Evolutionary conservation across 495 filamentous ascomycete genomes (phyloP), one percentile per base, ranked within the genome.

Genomic region (Cudoniella acicularis): DNA sequence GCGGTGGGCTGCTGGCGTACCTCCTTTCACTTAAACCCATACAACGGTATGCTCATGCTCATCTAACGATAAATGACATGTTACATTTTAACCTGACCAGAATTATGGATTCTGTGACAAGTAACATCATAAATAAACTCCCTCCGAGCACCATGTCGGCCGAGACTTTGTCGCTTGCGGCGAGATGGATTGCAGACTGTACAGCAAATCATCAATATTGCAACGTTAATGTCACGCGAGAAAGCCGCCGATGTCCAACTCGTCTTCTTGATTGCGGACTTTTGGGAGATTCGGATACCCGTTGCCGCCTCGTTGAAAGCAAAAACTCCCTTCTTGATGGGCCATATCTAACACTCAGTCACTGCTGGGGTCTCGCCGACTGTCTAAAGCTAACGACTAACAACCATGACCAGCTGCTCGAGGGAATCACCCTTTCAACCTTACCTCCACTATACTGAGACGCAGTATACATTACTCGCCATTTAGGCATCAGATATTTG

Each of bases 321-420:
- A 10, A 20, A 11, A 48, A 13, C 18, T 10, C 45, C 11, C 10
- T 8, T 16, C 45, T 21, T 6, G 18, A 20, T 20, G 45, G 45
- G 10, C 10, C 45, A 52, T 52, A 52, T 9, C 22, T 52, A 22
- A 52, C 49, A 52, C 49, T 52, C 6, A 52, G 49, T 20, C 49
- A 52, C 18, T 52, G 49, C 18, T 52, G 49, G 45, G 45, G 45
- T 21, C 10, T 16, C 9, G 45, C 45, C 18, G 18, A 48, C 9
- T 13, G 45, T 21, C 20, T 48, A 8, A 48, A 20, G 20, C 45
- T 48, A 17, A 48, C 45, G 18, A 48, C 45, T 11, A 17, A 48
- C 10, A 48, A 48, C 20, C 18, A 48, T 20, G 10, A 6, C 20
- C 45, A 48, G 9, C 45, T 48, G 8, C 9, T 10, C 20, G 20